Percentiles rank a stretch among this genome's conserved stretches.
Evolutionary conservation across 768 basidiomycete species (phyloP).

Genomic region (Chalciporus sphaerocephalus): DNA sequence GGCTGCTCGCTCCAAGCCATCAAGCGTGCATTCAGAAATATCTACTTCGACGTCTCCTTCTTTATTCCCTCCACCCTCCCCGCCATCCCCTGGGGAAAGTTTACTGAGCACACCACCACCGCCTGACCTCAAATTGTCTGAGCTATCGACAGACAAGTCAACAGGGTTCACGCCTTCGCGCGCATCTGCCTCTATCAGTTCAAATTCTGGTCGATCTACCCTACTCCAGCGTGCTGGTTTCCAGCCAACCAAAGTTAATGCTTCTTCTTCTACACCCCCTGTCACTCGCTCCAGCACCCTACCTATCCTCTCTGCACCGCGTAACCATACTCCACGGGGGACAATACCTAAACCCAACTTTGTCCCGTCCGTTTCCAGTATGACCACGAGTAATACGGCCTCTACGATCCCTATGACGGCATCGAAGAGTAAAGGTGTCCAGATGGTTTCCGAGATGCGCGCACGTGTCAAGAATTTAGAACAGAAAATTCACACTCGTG

Average conservation of each 20-base stretch:
- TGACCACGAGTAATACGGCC: slow-evolving; percentile 24
- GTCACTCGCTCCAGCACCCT: slow-evolving; percentile 56
- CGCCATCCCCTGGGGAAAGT: slow-evolving; percentile 44
- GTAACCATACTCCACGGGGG: slow-evolving; percentile 42
- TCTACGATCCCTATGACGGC: slow-evolving; percentile 38
- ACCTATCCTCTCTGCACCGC: slow-evolving; percentile 47
- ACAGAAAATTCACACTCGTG: slow-evolving; percentile 83
- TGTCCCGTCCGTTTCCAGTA: slow-evolving; percentile 39
- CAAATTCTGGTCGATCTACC: slow-evolving; percentile 40
- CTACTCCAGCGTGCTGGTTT: slow-evolving; percentile 52
- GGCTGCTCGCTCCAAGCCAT: slow-evolving; percentile 32
- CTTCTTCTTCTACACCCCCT: slow-evolving; percentile 42
- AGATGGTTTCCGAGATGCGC: slow-evolving; percentile 92
- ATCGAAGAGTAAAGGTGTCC: slow-evolving; percentile 76
- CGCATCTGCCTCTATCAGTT: slow-evolving; percentile 31
- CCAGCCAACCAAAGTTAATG: slow-evolving; percentile 39
- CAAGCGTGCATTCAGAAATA: slow-evolving; percentile 24
- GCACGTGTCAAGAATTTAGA: slow-evolving; percentile 78
- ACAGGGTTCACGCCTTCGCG: slow-evolving; percentile 33
- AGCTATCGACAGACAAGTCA: slow-evolving; percentile 46
- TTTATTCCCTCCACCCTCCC: slow-evolving; percentile 32
- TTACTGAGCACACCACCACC: slow-evolving; percentile 57
- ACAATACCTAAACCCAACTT: slow-evolving; percentile 37
- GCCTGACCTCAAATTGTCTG: slow-evolving; percentile 55
- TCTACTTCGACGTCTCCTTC: slow-evolving; percentile 31